These are phyloP conservation scores for Macaranga tanarius DNA, from an alignment of 441 rosid species.

Conservation along the genomic window DNA sequence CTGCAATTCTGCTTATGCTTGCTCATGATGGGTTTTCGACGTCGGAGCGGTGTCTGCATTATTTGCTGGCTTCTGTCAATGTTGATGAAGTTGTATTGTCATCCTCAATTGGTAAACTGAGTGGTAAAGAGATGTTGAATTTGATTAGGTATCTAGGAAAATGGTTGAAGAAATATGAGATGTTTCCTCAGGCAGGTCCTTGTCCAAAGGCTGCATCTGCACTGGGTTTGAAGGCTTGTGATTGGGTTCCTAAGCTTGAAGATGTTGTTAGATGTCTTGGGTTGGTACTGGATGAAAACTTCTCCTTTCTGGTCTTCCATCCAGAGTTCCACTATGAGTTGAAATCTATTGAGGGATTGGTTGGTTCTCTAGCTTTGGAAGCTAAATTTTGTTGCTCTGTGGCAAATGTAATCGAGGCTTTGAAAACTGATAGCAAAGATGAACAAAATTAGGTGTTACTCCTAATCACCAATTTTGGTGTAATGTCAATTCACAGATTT, in stretches of 20 bases:
- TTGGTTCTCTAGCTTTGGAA: constrained; percentile 58
- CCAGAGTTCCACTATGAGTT: constrained; percentile 73
- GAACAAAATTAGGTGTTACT: constrained; percentile 30
- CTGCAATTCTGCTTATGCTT: constrained; percentile 74
- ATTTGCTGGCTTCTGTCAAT: constrained; percentile 51
- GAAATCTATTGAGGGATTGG: constrained; percentile 42
- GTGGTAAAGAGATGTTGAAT: constrained; percentile 60
- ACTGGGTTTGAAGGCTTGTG: constrained; percentile 60
- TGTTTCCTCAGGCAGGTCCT: constrained; percentile 76
- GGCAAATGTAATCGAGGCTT: constrained; percentile 42
- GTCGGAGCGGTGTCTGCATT: constrained; percentile 81
- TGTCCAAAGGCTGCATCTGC: constrained; percentile 59
- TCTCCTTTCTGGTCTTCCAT: constrained; percentile 62
- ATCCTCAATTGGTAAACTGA: constrained; percentile 57
- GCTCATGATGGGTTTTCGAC: constrained; percentile 71
- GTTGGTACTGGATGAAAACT: constrained; percentile 66
- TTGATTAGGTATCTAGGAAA: constrained; percentile 67
- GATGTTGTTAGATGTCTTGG: constrained; percentile 59
- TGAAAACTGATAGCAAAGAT: constrained; percentile 43
- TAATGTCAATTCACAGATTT: neutral
- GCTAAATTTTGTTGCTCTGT: constrained; percentile 50
- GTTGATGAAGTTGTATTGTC: constrained; percentile 70
- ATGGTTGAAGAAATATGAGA: constrained; percentile 82
- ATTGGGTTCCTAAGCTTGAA: constrained; percentile 80
- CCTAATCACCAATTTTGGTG: neutral